Conservation (phyloP, 306 rosid genomes). For the Chamaecrista fasciculata region DNA sequence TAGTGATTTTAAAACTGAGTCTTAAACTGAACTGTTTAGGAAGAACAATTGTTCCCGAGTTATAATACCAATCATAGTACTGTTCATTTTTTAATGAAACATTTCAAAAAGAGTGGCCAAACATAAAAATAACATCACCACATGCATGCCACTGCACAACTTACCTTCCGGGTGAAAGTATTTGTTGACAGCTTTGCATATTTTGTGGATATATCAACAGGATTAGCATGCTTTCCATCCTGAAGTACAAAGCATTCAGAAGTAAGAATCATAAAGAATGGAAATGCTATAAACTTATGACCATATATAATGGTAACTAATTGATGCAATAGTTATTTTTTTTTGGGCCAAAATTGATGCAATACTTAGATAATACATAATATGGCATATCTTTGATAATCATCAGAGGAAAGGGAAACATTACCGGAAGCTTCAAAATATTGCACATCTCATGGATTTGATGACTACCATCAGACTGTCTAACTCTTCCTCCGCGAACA, state of each 20-base stretch:
- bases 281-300: constrained; percentile 2
- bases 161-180: constrained; percentile 71
- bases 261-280: constrained; percentile 20
- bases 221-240: constrained; percentile 54
- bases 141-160: constrained; percentile 11
- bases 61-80: not conserved
- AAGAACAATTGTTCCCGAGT: not conserved
- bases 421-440: constrained; percentile 49
- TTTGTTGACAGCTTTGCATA: constrained; percentile 61
- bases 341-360: no score
- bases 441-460: constrained; percentile 60
- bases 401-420: constrained; percentile 1
- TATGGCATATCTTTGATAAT: constrained; percentile 14
- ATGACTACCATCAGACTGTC: constrained; percentile 60
- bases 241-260: constrained; percentile 35
- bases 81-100: constrained; percentile 1
- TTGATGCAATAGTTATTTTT: constrained; percentile 4
- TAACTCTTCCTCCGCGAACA: constrained; percentile 68
- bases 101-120: not conserved
- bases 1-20: not conserved
- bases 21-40: not conserved
- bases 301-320: not conserved
- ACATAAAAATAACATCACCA: not conserved
- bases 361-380: not conserved
- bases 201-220: constrained; percentile 41